These are phyloP conservation scores for Lobosporangium transversale DNA, from an alignment of 192 early-diverging fungal species.

Conservation along the genomic window DNA sequence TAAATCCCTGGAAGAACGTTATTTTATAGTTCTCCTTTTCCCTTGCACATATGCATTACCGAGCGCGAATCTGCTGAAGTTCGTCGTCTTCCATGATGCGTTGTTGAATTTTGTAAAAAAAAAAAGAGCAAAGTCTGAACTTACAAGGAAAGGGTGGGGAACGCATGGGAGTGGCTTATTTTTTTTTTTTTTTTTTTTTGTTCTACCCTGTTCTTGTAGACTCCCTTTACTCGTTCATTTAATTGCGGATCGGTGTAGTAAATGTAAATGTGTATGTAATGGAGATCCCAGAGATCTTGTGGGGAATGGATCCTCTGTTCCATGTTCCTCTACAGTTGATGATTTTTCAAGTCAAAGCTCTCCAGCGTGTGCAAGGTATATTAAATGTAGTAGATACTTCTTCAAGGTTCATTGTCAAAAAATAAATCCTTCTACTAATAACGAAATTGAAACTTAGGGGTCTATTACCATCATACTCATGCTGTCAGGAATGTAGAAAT, in stretches of 20 bases:
- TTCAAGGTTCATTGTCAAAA: background rate
- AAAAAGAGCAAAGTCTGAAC: background rate
- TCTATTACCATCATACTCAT: slow-evolving; percentile 37
- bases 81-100: slow-evolving; percentile 80
- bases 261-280: slow-evolving; percentile 18
- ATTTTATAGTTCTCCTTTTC: too few species aligned
- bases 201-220: background rate
- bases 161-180: background rate
- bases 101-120: background rate
- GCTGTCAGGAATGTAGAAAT: slow-evolving; percentile 28
- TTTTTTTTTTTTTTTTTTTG: too few species aligned
- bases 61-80: slow-evolving; percentile 77
- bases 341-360: slow-evolving; percentile 36
- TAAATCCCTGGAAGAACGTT: too few species aligned
- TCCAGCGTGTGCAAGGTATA: slow-evolving; percentile 27
- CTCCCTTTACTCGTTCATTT: background rate
- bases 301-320: slow-evolving; percentile 48
- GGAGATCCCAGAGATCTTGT: slow-evolving; percentile 27
- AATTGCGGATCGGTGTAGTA: too few species aligned
- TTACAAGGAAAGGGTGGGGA: background rate
- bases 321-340: slow-evolving; percentile 41
- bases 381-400: background rate
- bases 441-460: slow-evolving; percentile 20
- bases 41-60: too few species aligned
- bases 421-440: too few species aligned